Evolutionary conservation across 1,284 basidiomycete species (phyloP).

Genomic region (Omphalotus olearius): DNA sequence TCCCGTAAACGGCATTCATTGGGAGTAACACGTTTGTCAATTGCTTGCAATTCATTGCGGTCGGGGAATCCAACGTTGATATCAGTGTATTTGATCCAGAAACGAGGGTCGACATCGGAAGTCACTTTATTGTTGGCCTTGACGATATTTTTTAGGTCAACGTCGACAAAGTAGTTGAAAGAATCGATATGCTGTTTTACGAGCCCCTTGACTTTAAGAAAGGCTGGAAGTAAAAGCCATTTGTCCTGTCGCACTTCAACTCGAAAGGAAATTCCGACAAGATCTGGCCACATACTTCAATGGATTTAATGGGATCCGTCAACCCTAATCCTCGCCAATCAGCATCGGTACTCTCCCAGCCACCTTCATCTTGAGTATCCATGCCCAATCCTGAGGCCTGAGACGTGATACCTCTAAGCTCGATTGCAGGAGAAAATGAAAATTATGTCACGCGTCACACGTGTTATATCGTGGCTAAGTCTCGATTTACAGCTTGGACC

Average conservation of each 20-base stretch:
- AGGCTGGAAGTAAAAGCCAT: constrained; percentile 94
- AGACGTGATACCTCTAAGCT: too few species aligned
- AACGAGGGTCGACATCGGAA: constrained; percentile 95
- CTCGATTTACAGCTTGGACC: too few species aligned
- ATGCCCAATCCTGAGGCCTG: background rate
- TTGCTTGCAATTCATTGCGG: constrained; percentile 78
- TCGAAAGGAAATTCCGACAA: constrained; percentile 1
- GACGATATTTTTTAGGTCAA: constrained; percentile 95
- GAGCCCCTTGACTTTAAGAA: constrained; percentile 95
- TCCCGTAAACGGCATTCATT: constrained; percentile 98
- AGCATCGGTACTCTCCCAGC: constrained; percentile 58
- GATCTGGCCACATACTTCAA: constrained; percentile 52
- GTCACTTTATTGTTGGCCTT: constrained; percentile 91
- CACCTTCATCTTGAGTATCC: constrained; percentile 32
- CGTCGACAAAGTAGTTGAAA: constrained; percentile 99
- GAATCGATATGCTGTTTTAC: constrained; percentile 99
- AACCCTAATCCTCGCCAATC: constrained; percentile 72
- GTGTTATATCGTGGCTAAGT: too few species aligned
- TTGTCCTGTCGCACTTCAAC: constrained; percentile 67
- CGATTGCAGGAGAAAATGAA: too few species aligned
- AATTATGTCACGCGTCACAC: too few species aligned
- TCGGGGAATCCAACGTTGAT: constrained; percentile 92
- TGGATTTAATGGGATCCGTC: constrained; percentile 73
- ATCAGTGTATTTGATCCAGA: constrained; percentile 97
- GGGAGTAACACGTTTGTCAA: constrained; percentile 87